phyloP scores from a whole-genome alignment of 371 early-diverging fungal species.

The Rhizopus delemar region DNA sequence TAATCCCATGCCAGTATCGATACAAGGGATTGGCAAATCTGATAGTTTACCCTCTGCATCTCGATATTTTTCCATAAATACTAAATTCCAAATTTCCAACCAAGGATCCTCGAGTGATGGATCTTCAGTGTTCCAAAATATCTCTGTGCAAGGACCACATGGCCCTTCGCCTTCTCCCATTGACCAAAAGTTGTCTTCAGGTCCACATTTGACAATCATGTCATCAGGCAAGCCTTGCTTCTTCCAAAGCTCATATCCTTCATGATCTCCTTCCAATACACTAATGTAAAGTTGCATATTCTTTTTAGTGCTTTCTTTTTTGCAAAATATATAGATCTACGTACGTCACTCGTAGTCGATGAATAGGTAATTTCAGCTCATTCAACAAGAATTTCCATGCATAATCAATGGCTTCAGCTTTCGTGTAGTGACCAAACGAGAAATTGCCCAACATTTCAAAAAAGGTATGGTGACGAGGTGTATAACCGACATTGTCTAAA shows the following conservation, averaged over 20 bases:
- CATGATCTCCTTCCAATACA: slow-evolving; percentile 67
- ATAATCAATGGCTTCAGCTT: slow-evolving; percentile 61
- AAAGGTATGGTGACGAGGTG: slow-evolving; percentile 80
- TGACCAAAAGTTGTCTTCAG: slow-evolving; percentile 79
- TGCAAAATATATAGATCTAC: slow-evolving; percentile 7
- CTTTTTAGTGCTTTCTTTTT: background rate
- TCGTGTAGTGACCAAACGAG: slow-evolving; percentile 72
- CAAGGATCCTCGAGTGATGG: slow-evolving; percentile 54
- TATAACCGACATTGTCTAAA: slow-evolving; percentile 78
- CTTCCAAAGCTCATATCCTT: slow-evolving; percentile 68
- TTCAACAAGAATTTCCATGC: slow-evolving; percentile 76
- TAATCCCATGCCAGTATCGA: slow-evolving; percentile 85
- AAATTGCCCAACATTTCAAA: slow-evolving; percentile 88
- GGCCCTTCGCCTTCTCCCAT: slow-evolving; percentile 87
- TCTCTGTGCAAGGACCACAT: slow-evolving; percentile 82
- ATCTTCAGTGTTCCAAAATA: slow-evolving; percentile 77
- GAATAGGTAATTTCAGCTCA: slow-evolving; percentile 59
- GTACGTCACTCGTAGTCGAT: slow-evolving; percentile 69
- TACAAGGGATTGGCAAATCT: slow-evolving; percentile 62
- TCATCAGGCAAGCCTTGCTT: slow-evolving; percentile 62
- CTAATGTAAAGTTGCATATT: slow-evolving; percentile 28
- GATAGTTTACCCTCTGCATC: slow-evolving; percentile 55
- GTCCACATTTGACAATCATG: slow-evolving; percentile 60
- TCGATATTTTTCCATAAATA: slow-evolving; percentile 79
- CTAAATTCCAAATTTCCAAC: slow-evolving; percentile 85